Conservation (phyloP, 331 rosid species). For the Pyrus hybrid region DNA sequence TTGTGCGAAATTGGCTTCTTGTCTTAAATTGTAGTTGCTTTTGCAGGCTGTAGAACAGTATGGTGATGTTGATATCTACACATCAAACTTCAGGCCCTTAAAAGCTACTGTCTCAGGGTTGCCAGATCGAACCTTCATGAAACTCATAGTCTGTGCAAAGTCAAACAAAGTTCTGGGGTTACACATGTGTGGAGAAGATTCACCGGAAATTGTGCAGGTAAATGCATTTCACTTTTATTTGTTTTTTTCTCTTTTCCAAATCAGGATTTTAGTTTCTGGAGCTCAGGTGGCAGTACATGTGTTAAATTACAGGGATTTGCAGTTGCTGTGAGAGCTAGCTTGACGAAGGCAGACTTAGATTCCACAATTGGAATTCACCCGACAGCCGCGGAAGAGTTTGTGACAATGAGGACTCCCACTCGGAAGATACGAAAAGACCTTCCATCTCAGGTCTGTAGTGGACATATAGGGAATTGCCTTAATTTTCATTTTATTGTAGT, state of each 20-base stretch:
- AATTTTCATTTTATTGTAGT: neutral
- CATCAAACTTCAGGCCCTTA: slow-evolving; percentile 81
- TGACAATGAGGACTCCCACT: slow-evolving; percentile 86
- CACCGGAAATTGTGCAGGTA: slow-evolving; percentile 95
- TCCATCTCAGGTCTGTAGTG: slow-evolving; percentile 51
- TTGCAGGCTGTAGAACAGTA: slow-evolving; percentile 64
- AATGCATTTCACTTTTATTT: neutral
- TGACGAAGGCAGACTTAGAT: slow-evolving; percentile 89
- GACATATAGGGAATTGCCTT: neutral
- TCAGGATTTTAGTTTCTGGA: neutral
- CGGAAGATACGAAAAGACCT: slow-evolving; percentile 53
- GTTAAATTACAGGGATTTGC: slow-evolving; percentile 76
- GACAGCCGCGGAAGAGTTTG: slow-evolving; percentile 88
- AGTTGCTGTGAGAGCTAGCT: slow-evolving; percentile 83
- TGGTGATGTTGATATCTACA: slow-evolving; percentile 79
- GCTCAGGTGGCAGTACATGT: slow-evolving; percentile 6
- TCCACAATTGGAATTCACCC: slow-evolving; percentile 94
- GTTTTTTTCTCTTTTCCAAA: neutral
- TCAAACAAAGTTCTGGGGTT: slow-evolving; percentile 71
- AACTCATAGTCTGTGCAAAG: slow-evolving; percentile 70
- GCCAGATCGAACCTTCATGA: slow-evolving; percentile 86
- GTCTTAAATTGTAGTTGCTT: slow-evolving; percentile 11
- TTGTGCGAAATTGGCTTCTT: slow-evolving; percentile 3
- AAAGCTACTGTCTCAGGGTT: slow-evolving; percentile 95
- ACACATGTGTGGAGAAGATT: slow-evolving; percentile 95